A percentile compares a stretch with the other conserved stretches of the same genome.
Conservation (phyloP, 2,329 filamentous ascomycete genomes). For the Ceratocystis cacaofunesta region DNA sequence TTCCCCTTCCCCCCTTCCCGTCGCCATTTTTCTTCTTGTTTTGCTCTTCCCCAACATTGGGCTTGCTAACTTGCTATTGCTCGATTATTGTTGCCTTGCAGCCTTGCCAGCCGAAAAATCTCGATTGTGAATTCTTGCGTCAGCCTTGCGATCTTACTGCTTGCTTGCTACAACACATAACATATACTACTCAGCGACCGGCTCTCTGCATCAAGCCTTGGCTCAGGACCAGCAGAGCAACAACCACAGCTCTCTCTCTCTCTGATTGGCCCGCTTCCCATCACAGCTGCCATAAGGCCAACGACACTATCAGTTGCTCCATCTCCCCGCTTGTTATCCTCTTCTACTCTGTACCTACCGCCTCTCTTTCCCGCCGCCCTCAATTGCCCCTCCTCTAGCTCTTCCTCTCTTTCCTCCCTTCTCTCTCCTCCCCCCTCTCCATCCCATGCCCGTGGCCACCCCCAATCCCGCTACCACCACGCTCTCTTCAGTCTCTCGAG, state of each 20-base stretch:
- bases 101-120: neutral
- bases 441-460: slow-evolving; percentile 87
- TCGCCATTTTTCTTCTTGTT: neutral
- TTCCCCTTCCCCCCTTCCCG: neutral
- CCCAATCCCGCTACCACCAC: slow-evolving; percentile 47
- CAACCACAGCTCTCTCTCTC: neutral
- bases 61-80: neutral
- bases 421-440: slow-evolving; percentile 22
- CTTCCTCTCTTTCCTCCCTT: neutral
- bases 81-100: neutral
- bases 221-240: too few species aligned
- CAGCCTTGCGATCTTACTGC: neutral
- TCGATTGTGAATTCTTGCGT: neutral
- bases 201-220: too few species aligned
- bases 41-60: neutral
- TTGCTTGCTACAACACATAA: neutral
- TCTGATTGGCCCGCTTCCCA: neutral
- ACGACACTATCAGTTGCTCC: too few species aligned
- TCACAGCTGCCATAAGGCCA: neutral
- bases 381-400: neutral
- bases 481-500: slow-evolving; percentile 70
- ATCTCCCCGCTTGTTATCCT: too few species aligned
- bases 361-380: neutral
- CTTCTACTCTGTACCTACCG: too few species aligned
- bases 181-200: too few species aligned